These are phyloP conservation scores for Xerocomellus dryophilus DNA, from an alignment of 768 basidiomycete genomes.

Conservation along the genomic window DNA sequence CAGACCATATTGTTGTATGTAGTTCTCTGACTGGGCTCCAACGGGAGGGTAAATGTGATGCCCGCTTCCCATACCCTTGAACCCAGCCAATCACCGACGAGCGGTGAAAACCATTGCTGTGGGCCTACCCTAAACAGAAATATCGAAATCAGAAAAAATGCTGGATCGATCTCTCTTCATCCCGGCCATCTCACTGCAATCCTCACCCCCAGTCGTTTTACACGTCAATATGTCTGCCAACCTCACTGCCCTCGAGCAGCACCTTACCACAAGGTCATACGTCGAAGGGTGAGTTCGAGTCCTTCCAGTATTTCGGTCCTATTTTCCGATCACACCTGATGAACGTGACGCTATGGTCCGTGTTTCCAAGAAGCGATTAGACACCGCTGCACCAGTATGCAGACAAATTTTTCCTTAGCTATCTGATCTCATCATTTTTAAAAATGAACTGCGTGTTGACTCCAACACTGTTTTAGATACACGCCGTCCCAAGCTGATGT, in stretches of 20 bases:
- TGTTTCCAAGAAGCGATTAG: conserved; percentile 95
- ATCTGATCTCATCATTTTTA: conserved; percentile 50
- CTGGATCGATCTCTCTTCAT: conserved; percentile 29
- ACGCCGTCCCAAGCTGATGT: conserved; percentile 94
- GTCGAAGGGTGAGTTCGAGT: conserved; percentile 76
- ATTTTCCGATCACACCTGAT: conserved; percentile 43
- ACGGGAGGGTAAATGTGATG: neutral
- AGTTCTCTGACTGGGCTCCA: neutral
- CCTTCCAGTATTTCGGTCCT: conserved; percentile 1
- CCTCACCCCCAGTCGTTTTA: conserved; percentile 4
- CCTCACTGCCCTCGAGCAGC: conserved; percentile 73
- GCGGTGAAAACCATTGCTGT: neutral
- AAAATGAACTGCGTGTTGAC: conserved; percentile 5
- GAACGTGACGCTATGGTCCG: conserved; percentile 86
- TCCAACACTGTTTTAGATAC: conserved; percentile 50
- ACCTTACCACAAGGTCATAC: conserved; percentile 85
- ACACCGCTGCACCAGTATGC: conserved; percentile 80
- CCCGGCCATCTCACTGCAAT: conserved; percentile 22
- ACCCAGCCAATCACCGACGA: conserved; percentile 14
- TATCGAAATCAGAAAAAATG: conserved; percentile 19
- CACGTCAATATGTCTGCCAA: conserved; percentile 57
- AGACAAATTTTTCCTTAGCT: conserved; percentile 68
- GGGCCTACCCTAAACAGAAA: conserved; percentile 34
- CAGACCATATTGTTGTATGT: neutral
- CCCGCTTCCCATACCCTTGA: neutral